Base-by-base conservation (phyloP, 257 asterid species). In the Schizonepeta tenuifolia region DNA sequence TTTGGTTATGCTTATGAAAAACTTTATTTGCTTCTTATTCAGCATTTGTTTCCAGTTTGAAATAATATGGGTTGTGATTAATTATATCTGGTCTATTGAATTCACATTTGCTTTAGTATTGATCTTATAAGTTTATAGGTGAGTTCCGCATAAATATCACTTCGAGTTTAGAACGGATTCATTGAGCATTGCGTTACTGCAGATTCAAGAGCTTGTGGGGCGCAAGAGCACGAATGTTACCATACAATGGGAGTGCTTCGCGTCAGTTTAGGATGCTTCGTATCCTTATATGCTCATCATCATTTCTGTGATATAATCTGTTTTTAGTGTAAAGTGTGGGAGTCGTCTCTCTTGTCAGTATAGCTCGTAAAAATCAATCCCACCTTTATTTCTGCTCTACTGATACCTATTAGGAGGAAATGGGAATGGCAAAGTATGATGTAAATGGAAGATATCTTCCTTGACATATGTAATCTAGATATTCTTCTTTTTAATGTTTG, bases 161-260 rank as follows among this genome's bases (percentile, higher is more conserved):
- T 43, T 13, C 44, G 59, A 41, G 18, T 40, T 14, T 41, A 8
- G 64, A 12, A 57, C 41, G 17, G 35, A 7, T 47, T 76, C 56
- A 33, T 33, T 40, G 54, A 31, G 18, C 40, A 12, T 36, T 11
- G 73, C 43, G 63, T 50, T 22, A 38, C 9, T 81, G 81, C 86
- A 93, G 98, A 91, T 83, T 84, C 95, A 17, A 89, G 79, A 81
- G 91, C 90, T 36, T 91, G 98, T 77, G 89, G 90, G 5, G 79
- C 77, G 12, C 85, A 83, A 41, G 87, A 87, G 64, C 66, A 60
- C 6, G 90, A 83, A 75, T 91, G 98, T 65, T 82, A 83, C 79
- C 96, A 91, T 50, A 85, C 95, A 6, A 84, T 89, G 90, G 97
- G 98, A 72, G 98, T 93, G 68, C 97, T 93, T 79, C 95, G 98